These are phyloP conservation scores for Actinidia chinensis DNA, from an alignment of 179 eudicot genomes.

Conservation along the genomic window DNA sequence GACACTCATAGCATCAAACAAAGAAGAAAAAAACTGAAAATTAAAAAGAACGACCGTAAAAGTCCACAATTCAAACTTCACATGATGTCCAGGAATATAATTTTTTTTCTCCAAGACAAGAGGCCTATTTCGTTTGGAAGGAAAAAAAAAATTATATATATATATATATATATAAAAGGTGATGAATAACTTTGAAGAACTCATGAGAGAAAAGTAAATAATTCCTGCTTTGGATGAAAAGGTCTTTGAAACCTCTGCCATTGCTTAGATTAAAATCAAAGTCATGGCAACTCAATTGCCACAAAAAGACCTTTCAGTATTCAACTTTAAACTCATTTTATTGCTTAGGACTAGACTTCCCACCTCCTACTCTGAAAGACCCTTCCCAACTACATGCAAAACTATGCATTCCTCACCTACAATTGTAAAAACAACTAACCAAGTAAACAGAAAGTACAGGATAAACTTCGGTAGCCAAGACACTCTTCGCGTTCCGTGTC, in stretches of 20 bases:
- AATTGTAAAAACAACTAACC: neutral
- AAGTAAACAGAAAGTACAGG: neutral
- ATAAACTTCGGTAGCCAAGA: neutral
- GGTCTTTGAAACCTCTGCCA: slow-evolving; percentile 16
- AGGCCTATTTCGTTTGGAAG: no score
- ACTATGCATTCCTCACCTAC: neutral
- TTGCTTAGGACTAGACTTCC: slow-evolving; percentile 27
- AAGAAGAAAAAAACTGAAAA: no score
- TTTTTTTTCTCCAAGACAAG: no score
- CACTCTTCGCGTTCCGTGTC: neutral
- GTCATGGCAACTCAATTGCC: slow-evolving; percentile 24
- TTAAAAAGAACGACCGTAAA: no score
- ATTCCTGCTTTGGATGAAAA: slow-evolving; percentile 18
- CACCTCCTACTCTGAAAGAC: slow-evolving; percentile 64
- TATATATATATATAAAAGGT: neutral
- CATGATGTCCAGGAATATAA: no score
- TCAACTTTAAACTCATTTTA: neutral
- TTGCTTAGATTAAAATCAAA: slow-evolving; percentile 43
- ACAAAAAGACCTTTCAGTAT: slow-evolving; percentile 23
- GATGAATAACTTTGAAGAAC: neutral
- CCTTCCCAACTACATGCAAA: slow-evolving; percentile 43
- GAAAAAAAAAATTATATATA: no score
- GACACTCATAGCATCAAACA: no score
- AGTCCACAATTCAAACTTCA: no score
- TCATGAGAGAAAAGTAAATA: neutral